phyloP scores from a whole-genome alignment of 495 filamentous ascomycete genomes.

The Aspergillus avenaceus region DNA sequence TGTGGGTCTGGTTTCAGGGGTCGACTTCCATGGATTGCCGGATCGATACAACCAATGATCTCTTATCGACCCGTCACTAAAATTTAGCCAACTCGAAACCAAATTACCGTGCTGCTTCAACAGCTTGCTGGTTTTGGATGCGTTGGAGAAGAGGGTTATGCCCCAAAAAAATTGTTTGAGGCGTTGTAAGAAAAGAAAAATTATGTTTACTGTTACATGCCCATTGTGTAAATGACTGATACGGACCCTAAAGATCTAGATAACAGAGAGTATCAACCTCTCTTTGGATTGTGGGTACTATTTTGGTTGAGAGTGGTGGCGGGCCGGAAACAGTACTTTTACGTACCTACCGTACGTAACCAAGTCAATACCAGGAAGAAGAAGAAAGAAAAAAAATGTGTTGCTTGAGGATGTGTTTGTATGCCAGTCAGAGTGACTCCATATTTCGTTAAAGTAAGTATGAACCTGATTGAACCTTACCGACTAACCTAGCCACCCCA shows the following conservation, averaged over 20 bases:
- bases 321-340: conserved; percentile 5
- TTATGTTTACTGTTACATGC: too few species aligned
- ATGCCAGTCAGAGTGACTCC: neutral
- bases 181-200: neutral
- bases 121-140: neutral
- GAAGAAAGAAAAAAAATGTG: neutral
- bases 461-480: neutral
- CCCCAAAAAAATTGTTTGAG: neutral
- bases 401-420: neutral
- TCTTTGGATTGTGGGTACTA: neutral
- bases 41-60: conserved; percentile 3
- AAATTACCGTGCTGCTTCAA: neutral
- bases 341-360: conserved; percentile 4
- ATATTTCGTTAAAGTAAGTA: neutral
- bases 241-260: too few species aligned
- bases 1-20: conserved; percentile 19
- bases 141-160: neutral
- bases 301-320: neutral
- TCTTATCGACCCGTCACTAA: neutral
- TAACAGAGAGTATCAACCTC: too few species aligned
- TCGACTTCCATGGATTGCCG: conserved; percentile 17
- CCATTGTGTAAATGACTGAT: too few species aligned
- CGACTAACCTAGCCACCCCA: neutral
- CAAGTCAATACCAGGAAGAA: neutral
- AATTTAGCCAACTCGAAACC: neutral